Conservation (phyloP, 2,329 filamentous ascomycete genomes). For the Berkeleyomyces rouxiae region DNA sequence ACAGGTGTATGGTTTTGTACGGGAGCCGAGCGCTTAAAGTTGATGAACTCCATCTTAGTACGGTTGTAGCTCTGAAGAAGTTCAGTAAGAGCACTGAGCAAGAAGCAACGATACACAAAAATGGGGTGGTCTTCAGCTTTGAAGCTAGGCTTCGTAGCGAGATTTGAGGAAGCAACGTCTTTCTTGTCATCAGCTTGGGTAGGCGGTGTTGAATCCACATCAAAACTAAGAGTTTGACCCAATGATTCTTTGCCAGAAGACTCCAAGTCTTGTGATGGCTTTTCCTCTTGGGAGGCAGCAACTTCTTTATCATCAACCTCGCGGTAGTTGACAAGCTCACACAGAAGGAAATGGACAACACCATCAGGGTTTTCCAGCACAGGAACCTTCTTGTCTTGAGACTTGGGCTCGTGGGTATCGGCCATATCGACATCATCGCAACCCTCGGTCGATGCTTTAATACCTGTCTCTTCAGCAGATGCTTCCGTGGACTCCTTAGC, state of each 20-base stretch:
- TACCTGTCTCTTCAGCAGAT: conserved; percentile 22
- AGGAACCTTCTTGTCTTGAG: conserved; percentile 52
- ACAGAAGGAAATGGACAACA: conserved; percentile 85
- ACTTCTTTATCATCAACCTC: conserved; percentile 75
- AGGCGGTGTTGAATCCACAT: background rate
- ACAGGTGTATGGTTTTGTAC: conserved; percentile 73
- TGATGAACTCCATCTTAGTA: conserved; percentile 97
- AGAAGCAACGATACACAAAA: conserved; percentile 89
- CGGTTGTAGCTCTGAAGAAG: conserved; percentile 82
- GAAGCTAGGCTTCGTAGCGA: conserved; percentile 51
- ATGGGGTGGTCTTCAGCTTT: conserved; percentile 88
- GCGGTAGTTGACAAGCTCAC: conserved; percentile 78
- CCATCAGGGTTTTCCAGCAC: conserved; percentile 86
- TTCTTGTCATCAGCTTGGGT: conserved; percentile 25
- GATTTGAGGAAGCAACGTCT: conserved; percentile 46
- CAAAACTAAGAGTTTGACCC: background rate
- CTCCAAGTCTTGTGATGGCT: conserved; percentile 5
- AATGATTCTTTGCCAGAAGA: background rate
- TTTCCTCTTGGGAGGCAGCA: conserved; percentile 7
- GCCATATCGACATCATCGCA: conserved; percentile 40
- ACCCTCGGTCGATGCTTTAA: conserved; percentile 44
- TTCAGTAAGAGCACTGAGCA: conserved; percentile 82
- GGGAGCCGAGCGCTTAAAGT: conserved; percentile 87
- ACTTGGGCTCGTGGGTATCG: conserved; percentile 45
- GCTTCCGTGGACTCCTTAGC: background rate